These are phyloP conservation scores for Phallus indusiatus DNA, from an alignment of 768 basidiomycete genomes.

Conservation along the genomic window DNA sequence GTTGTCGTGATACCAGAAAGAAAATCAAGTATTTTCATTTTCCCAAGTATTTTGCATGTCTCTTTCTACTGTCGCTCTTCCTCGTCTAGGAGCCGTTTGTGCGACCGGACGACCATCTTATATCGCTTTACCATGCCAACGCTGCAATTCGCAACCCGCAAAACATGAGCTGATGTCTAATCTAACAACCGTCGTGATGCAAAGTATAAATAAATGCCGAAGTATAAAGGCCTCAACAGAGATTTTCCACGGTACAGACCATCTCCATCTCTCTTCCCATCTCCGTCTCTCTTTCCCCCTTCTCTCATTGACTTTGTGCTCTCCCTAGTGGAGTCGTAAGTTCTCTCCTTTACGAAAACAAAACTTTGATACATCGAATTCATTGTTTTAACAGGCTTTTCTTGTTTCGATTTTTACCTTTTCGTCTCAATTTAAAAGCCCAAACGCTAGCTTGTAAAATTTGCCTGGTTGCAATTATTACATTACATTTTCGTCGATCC, in stretches of 20 bases:
- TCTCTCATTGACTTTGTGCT: no score
- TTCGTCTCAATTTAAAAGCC: background rate
- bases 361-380: background rate
- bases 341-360: background rate
- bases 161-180: no score
- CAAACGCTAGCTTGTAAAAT: background rate
- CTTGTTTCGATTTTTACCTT: constrained; percentile 2
- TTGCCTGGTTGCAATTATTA: constrained; percentile 4
- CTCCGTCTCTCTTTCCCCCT: background rate
- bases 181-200: background rate
- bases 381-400: background rate
- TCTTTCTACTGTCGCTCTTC: no score
- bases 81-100: no score
- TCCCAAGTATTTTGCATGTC: no score
- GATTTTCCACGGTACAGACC: background rate
- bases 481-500: background rate
- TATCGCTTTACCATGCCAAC: no score
- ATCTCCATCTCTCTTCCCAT: background rate
- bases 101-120: no score
- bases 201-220: background rate
- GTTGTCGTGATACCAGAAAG: no score
- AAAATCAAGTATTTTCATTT: no score
- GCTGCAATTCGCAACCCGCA: no score
- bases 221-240: background rate
- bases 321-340: constrained; percentile 8